Evolutionary conservation across 169 alveolate species (phyloP), one percentile per base, ranked within the genome.

Genomic region (Cryptosporidium tyzzeri): DNA sequence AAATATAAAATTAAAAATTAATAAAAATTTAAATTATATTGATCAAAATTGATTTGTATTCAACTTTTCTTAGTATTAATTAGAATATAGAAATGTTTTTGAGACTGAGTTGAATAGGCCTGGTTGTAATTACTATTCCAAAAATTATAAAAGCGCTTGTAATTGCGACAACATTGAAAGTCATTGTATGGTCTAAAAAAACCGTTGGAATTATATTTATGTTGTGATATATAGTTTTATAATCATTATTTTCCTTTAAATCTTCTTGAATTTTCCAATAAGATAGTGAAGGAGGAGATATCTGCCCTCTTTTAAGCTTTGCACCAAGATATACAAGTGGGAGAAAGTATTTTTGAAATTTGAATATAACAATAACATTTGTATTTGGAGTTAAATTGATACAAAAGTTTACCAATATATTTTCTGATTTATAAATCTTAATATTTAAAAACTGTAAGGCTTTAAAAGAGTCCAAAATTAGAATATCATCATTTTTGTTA

Each of bases 71-170:
- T 67, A 21, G 21, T 3, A 8, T 10, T 8, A 26, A 21, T 41
- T 44, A 44, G 21, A 16, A 8, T 41, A 14, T n/a, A 5, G 29
- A 45, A 35, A 41, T 41, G 29, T 62, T 59, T 26, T 65, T 80
- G 14, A 37, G 65, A 48, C 51, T 80, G 4, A 65, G 51, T 41
- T 62, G 89, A 16, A 45, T 50, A 7, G 59, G 41, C 26, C 29
- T 80, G 29, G 69, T 62, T 14, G 89, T 80, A n/a, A 45, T 80
- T 1, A 80, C 48, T 26, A 80, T 26, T 4, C 80, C 89, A 44
- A 80, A 80, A 16, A 65, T n/a, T n/a, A 80, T 41, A n/a, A 80
- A 62, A n/a, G 89, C 65, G 9, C 70, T 58, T 10, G 89, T 80
- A 31, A 67, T 41, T 44, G 89, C 89, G 33, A 80, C 45, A 41